These are phyloP conservation scores for Pestalotiopsis sp. DNA, from an alignment of 2,329 filamentous ascomycete species.

Conservation along the genomic window DNA sequence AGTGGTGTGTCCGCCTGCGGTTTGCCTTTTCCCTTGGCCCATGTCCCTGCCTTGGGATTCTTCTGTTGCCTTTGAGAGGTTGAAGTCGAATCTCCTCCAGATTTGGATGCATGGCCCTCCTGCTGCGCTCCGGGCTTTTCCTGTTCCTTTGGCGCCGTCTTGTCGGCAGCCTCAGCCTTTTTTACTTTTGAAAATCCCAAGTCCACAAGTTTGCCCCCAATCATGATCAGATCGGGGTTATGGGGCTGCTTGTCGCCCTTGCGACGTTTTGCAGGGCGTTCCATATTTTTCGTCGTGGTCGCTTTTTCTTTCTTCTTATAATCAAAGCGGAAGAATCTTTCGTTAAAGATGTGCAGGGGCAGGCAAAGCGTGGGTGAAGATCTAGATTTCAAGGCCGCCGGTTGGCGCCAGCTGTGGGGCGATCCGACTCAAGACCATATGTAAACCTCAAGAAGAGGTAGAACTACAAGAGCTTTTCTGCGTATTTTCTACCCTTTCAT, in stretches of 20 bases:
- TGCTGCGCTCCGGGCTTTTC: background rate
- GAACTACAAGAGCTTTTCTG: too few relatives aligned
- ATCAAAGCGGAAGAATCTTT: background rate
- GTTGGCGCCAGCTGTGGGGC: background rate
- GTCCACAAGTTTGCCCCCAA: constrained; percentile 15
- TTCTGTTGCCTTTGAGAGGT: background rate
- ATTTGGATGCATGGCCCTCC: background rate
- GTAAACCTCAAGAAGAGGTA: too few relatives aligned
- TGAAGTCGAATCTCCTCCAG: background rate
- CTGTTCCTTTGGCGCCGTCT: background rate
- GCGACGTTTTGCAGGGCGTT: constrained; percentile 15
- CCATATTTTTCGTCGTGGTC: background rate
- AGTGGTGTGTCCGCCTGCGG: constrained; percentile 20
- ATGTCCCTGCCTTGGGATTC: background rate
- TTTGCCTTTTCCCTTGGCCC: too few relatives aligned
- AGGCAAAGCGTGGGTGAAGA: background rate
- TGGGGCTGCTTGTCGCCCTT: constrained; percentile 11
- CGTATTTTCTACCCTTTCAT: too few relatives aligned
- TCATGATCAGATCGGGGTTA: constrained; percentile 7
- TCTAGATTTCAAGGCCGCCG: background rate
- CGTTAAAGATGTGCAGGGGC: background rate
- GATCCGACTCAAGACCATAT: background rate
- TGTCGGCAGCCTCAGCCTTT: background rate
- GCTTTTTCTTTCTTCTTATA: background rate
- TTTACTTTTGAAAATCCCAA: constrained; percentile 14